Evolutionary conservation across 2,329 filamentous ascomycete species (phyloP), one percentile per base, ranked within the genome.

Genomic region (Escovopsis sp.): DNA sequence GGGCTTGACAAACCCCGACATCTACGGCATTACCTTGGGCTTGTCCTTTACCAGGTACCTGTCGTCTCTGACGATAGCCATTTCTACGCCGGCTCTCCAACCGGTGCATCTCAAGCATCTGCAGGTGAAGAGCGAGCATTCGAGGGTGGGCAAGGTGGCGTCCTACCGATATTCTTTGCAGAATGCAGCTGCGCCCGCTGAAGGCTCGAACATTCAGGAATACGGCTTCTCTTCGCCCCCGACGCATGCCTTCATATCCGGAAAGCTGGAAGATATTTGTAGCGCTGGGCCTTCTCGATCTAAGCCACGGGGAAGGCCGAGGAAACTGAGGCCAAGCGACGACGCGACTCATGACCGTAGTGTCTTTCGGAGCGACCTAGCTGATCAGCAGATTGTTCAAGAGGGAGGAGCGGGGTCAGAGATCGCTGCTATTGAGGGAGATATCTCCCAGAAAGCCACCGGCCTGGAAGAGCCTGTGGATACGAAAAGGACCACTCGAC

Each of bases 1-100:
- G 4, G 56, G 56, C 2, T 27, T 58, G 13, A 57, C 54, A 8
- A 60, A 60, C 35, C 54, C 55, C 0, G 55, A 57, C 29, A 46
- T 60, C 5, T 58, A 56, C 39, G 50, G 46, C 9, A 39, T 60
- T 29, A 60, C 57, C 2, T 38, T 59, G 3, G 57, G 57, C 2
- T 42, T 50, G 15, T 50, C 54, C 5, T 60, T 58, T 36, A 57
- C 52, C 28, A 52, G 57, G 16, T 58, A 52, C 31, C 44, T 60
- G 6, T 57, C 57, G 2, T 53, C 55, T 4, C 45, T 58, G 45
- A 60, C 57, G 5, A 51, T 50, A 4, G 51, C 53, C 10, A 45
- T 59, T 27, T 52, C 56, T 1, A 46, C 48, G 2, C 39, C 52
- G 2, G 44, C 42, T 15, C 39, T 56, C 4, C 57, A 60, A 28